These are phyloP conservation scores for Gossypium thurberi DNA, from an alignment of 345 rosid genomes.

Conservation along the genomic window DNA sequence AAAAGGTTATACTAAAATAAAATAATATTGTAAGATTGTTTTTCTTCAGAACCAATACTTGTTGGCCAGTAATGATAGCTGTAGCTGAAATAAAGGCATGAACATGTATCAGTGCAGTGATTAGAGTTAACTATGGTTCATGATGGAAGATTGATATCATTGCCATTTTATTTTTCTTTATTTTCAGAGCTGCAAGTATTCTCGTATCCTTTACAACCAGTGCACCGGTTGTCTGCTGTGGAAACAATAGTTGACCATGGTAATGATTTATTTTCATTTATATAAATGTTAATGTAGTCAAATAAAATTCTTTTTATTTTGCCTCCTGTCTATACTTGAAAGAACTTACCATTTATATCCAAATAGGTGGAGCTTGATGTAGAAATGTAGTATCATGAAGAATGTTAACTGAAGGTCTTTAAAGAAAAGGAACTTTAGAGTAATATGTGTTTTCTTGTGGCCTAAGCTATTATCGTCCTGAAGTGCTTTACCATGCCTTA, in stretches of 20 bases:
- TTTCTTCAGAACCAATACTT: no score
- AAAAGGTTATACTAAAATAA: neutral
- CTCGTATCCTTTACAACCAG: constrained; percentile 2
- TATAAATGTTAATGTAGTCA: neutral
- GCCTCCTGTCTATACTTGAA: neutral
- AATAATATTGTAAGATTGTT: neutral
- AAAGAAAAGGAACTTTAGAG: neutral
- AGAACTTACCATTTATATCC: neutral
- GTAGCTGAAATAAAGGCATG: neutral
- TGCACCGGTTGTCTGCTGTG: neutral
- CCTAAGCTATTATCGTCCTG: neutral
- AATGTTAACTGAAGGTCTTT: neutral
- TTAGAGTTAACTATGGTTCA: neutral
- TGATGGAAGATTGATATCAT: constrained; percentile 2
- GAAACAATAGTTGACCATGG: constrained; percentile 7
- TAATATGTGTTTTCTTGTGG: neutral
- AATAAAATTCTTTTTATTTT: neutral
- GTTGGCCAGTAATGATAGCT: neutral
- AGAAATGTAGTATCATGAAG: neutral
- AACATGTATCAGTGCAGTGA: no score
- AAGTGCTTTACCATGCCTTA: neutral
- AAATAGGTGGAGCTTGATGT: neutral
- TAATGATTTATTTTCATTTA: neutral
- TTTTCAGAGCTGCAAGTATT: constrained; percentile 33
- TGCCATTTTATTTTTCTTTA: neutral